phyloP scores from a whole-genome alignment of 2,329 filamentous ascomycete species.

The Pyricularia grisea region DNA sequence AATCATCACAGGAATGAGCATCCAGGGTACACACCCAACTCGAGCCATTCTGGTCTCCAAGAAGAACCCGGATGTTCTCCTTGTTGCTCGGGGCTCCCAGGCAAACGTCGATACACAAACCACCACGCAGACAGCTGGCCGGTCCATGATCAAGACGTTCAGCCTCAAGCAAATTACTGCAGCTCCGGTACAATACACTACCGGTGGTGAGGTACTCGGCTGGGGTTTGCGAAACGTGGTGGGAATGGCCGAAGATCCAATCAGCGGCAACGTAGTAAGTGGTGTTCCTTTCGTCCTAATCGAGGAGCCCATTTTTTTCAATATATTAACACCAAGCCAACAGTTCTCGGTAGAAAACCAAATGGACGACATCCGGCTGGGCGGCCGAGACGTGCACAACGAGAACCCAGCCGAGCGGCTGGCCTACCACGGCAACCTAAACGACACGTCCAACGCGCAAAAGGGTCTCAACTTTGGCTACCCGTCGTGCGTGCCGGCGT shows the following conservation, averaged over 20 bases:
- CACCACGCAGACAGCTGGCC: slow-evolving; percentile 31
- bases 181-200: slow-evolving; percentile 29
- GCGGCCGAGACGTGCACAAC: slow-evolving; percentile 50
- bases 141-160: slow-evolving; percentile 55
- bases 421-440: slow-evolving; percentile 58
- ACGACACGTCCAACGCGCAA: slow-evolving; percentile 15
- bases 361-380: slow-evolving; percentile 51
- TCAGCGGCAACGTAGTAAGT: slow-evolving; percentile 33
- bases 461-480: slow-evolving; percentile 50
- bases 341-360: slow-evolving; percentile 59
- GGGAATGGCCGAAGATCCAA: slow-evolving; percentile 54
- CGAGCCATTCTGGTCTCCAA: slow-evolving; percentile 51
- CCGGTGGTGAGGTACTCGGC: slow-evolving; percentile 39
- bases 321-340: not conserved
- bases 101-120: slow-evolving; percentile 11
- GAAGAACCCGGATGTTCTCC: slow-evolving; percentile 35
- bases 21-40: slow-evolving; percentile 44
- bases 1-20: slow-evolving; percentile 38
- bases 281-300: not conserved
- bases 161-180: slow-evolving; percentile 25
- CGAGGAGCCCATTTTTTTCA: not conserved
- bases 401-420: slow-evolving; percentile 67
- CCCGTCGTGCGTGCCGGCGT: slow-evolving; percentile 52
- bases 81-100: slow-evolving; percentile 11
- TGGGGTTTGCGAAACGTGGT: slow-evolving; percentile 64